Base-by-base conservation (phyloP, 441 rosid genomes). In the Bocquillonia castaneifolia region DNA sequence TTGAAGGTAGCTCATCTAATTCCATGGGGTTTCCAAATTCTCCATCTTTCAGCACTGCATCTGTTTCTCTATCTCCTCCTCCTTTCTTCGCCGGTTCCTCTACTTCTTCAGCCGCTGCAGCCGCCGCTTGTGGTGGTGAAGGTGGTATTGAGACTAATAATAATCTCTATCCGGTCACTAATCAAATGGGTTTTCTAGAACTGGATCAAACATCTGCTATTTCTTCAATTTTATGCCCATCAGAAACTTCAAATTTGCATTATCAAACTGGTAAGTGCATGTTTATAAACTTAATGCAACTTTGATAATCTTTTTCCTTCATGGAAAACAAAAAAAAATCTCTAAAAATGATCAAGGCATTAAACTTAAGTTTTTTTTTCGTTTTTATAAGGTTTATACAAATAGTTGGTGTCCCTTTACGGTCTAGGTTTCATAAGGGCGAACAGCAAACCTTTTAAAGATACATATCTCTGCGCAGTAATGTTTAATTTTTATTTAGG, bases 201-300 rank as follows among this genome's bases (percentile, higher is more conserved):
- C 58, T 78, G 64, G 85, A 75, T 45, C 88, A 82, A 42, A 73
- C 72, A 77, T 75, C 91, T 17, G 75, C 75, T 72, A 79, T 67
- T 31, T 48, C 84, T 23, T 79, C 96, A 34, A 73, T 84, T 66
- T 75, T 83, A 36, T 79, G 88, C 80, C 81, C 90, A 40, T 71
- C 92, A 28, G 88, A 82, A 50, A 51, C 83, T 67, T 78, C 93
- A 18, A 85, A 80, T 85, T 72, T 86, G 81, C 92, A 84, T 48
- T 81, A 74, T 75, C 96, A 72, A 80, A 76, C 89, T 57, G 98
- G 98, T 92, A 78, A 72, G 52, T 72, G 87, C 84, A 80, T 76
- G 86, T 44, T 69, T 62, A 32, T 59, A 58, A 59, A 56, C 8
- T 17, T 20, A 17, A 3, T 48, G 5, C 29, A 15, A 31, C 52